These are phyloP conservation scores for Fomitopsis schrenkii DNA, from an alignment of 1,284 basidiomycete genomes.

Conservation along the genomic window DNA sequence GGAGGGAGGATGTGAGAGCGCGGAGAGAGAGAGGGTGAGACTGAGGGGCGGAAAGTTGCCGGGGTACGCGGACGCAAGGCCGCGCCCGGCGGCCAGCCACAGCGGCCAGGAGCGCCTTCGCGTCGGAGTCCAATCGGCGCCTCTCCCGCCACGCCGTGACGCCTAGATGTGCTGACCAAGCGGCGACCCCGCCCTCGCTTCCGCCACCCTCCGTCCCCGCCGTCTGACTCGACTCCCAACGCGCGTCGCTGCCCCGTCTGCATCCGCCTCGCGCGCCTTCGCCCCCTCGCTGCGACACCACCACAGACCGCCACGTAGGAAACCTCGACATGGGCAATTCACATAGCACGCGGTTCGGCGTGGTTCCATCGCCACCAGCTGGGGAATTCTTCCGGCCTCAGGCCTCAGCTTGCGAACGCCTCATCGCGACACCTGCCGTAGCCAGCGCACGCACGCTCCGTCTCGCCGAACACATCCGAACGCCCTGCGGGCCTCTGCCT, in stretches of 20 bases:
- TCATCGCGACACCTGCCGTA: not conserved
- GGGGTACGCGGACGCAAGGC: slow-evolving; percentile 14
- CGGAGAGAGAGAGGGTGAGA: slow-evolving; percentile 6
- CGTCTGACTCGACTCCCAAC: slow-evolving; percentile 6
- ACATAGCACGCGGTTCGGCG: not conserved
- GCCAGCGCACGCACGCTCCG: not conserved
- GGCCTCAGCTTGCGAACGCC: not conserved
- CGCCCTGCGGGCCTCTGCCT: not conserved
- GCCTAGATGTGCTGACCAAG: slow-evolving; percentile 15
- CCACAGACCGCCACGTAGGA: not conserved
- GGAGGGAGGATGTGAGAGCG: slow-evolving; percentile 5
- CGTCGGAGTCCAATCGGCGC: slow-evolving; percentile 4
- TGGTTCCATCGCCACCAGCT: not conserved
- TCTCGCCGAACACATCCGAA: slow-evolving; percentile 5
- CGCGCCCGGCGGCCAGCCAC: slow-evolving; percentile 6
- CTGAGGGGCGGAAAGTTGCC: slow-evolving; percentile 15
- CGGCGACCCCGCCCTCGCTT: not conserved
- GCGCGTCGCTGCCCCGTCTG: not conserved
- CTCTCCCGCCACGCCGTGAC: not conserved
- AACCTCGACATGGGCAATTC: not conserved
- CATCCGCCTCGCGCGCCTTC: not conserved
- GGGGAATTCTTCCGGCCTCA: not conserved
- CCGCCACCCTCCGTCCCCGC: not conserved
- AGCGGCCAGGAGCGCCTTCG: not conserved
- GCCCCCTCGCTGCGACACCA: not conserved